Evolutionary conservation across 257 asterid genomes (phyloP), one percentile per base, ranked within the genome.

Genomic region (Hygrophila difformis): DNA sequence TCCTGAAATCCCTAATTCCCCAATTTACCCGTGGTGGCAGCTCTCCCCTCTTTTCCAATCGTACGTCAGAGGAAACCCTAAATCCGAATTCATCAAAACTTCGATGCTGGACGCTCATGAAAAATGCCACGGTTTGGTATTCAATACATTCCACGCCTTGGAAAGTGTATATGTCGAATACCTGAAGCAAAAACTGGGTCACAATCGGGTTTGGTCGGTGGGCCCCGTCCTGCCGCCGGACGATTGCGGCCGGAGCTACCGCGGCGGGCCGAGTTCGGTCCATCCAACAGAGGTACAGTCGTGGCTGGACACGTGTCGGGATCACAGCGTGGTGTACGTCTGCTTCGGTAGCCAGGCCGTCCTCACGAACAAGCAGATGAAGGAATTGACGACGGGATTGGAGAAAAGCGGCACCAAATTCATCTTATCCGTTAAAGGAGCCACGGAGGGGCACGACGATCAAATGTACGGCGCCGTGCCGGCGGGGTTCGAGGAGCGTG

Each of bases 291-390:
- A 72, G 8, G 15, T 82, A 4, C 1, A 5, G 5, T 44, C 77
- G 1, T 82, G 94, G 94, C 78, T 86, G 12, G 84, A 79, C 56
- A 28, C 29, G 15, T 68, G 88, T 31, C 53, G 49, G 4, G 81
- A 70, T 7, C 52, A 44, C 35, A 65, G 72, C 0, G 93, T 82
- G 0, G 72, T 79, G 21, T 86, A 73, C 12, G 81, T 73, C 0
- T 86, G 93, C 43, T 86, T 86, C 6, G 96, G 96, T 12, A 86
- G 94, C 59, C 94, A 79, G 48, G 76, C 86, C 0, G 85, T 77
- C 49, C 15, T 86, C 47, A 79, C 72, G 1, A 76, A 79, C 37
- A 19, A 64, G 17, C 96, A 86, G 55, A 74, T 79, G 86, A 48
- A 24, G 18, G 78, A 69, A 21, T 39, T 82, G 16, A 37, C 77